Percentiles rank a stretch among this genome's conserved stretches.
phyloP scores from a whole-genome alignment of 2,329 filamentous ascomycete species.

The Scytalidium sp. region DNA sequence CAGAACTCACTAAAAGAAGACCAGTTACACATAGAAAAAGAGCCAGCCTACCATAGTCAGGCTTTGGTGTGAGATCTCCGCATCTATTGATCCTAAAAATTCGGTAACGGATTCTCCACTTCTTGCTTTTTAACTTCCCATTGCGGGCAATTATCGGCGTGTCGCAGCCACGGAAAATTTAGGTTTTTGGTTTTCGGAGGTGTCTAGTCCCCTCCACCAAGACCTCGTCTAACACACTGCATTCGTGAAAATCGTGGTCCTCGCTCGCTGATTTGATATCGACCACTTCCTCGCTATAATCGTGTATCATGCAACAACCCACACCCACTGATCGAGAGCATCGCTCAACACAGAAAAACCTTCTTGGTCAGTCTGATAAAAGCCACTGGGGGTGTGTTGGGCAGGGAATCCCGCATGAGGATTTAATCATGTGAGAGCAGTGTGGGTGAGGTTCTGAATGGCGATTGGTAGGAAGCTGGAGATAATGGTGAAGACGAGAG shows the following conservation, averaged over 20 bases:
- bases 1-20: too few relatives aligned
- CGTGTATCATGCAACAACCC: not conserved
- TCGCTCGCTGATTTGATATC: constrained; percentile 16
- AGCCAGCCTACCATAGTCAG: too few relatives aligned
- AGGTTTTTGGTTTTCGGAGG: not conserved
- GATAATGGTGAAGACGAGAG: not conserved
- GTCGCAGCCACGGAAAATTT: too few relatives aligned
- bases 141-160: too few relatives aligned
- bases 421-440: constrained; percentile 27
- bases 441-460: constrained; percentile 10
- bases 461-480: not conserved
- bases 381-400: constrained; percentile 1
- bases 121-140: too few relatives aligned
- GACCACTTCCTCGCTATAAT: not conserved
- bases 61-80: too few relatives aligned
- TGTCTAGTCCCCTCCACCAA: not conserved
- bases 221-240: constrained; percentile 7
- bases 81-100: too few relatives aligned
- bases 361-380: not conserved
- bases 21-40: too few relatives aligned
- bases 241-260: constrained; percentile 13
- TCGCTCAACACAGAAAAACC: not conserved
- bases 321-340: not conserved
- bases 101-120: too few relatives aligned
- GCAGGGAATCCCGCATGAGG: constrained; percentile 24